These are phyloP conservation scores for Taiwanofungus camphoratus DNA, from an alignment of 1,284 basidiomycete species.

Conservation along the genomic window DNA sequence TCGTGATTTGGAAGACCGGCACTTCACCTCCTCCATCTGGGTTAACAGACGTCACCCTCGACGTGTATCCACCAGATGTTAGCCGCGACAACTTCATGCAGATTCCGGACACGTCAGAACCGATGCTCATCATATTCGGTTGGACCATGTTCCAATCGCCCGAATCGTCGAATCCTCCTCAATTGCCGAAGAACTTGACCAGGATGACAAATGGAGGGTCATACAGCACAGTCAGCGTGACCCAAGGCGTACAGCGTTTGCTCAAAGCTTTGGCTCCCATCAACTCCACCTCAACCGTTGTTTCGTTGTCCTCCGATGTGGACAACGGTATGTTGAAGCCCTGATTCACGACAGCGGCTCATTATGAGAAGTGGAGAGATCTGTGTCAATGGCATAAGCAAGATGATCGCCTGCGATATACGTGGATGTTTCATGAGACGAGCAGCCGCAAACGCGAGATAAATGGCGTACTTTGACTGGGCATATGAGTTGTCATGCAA, in stretches of 20 bases:
- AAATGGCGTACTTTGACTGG: too few species aligned
- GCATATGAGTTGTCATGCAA: too few species aligned
- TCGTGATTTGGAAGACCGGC: constrained; percentile 16
- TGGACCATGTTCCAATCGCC: constrained; percentile 16
- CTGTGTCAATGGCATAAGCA: constrained; percentile 11
- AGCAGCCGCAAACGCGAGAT: too few species aligned
- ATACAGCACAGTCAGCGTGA: constrained; percentile 22
- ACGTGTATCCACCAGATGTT: constrained; percentile 12
- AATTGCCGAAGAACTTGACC: constrained; percentile 19
- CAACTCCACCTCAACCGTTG: constrained; percentile 25
- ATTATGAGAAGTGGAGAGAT: constrained; percentile 15
- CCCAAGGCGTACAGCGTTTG: constrained; percentile 17
- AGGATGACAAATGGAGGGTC: constrained; percentile 13
- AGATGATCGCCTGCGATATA: constrained; percentile 12
- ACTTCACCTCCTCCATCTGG: constrained; percentile 9
- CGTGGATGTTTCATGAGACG: constrained; percentile 19
- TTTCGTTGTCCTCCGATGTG: constrained; percentile 20
- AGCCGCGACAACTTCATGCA: constrained; percentile 8
- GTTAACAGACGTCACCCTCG: constrained; percentile 21
- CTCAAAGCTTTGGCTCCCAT: constrained; percentile 19
- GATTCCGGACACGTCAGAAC: constrained; percentile 6
- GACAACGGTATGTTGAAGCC: constrained; percentile 17
- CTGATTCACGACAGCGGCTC: constrained; percentile 18
- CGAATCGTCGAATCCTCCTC: constrained; percentile 8
- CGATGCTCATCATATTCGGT: constrained; percentile 24